phyloP scores from a whole-genome alignment of 148 eudicot genomes.

The Amaranthus palmeri region DNA sequence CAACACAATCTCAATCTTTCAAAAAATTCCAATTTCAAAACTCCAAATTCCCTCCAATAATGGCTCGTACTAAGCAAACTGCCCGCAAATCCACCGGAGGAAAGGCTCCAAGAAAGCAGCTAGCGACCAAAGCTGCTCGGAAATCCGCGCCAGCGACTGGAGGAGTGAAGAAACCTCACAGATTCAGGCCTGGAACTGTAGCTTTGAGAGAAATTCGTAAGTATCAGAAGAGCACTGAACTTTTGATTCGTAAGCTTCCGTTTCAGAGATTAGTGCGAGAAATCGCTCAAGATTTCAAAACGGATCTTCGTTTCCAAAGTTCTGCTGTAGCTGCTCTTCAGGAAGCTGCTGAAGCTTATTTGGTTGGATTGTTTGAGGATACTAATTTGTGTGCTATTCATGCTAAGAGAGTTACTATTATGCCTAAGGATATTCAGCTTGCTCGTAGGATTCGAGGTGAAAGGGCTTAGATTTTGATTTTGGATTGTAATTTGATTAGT shows the following conservation, averaged over 20 bases:
- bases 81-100: background rate
- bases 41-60: background rate
- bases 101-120: conserved; percentile 47
- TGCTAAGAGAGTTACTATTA: too few species aligned
- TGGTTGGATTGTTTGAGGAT: too few species aligned
- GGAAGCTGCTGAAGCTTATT: too few species aligned
- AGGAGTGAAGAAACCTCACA: conserved; percentile 52
- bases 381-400: too few species aligned
- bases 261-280: conserved; percentile 54
- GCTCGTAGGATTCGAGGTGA: conserved; percentile 32
- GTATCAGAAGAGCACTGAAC: conserved; percentile 58
- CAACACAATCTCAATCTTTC: background rate
- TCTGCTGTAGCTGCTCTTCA: too few species aligned
- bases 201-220: conserved; percentile 47
- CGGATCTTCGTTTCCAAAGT: too few species aligned
- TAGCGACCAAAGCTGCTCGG: conserved; percentile 45
- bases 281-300: conserved; percentile 35
- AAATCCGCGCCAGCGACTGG: conserved; percentile 53
- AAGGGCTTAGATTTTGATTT: conserved; percentile 19
- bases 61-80: conserved; percentile 25
- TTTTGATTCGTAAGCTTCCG: conserved; percentile 42
- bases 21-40: background rate
- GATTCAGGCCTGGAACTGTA: conserved; percentile 49
- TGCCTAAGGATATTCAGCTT: conserved; percentile 8
- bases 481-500: too few species aligned